Base-by-base conservation (phyloP, 148 eudicot species). In the Cornus florida region DNA sequence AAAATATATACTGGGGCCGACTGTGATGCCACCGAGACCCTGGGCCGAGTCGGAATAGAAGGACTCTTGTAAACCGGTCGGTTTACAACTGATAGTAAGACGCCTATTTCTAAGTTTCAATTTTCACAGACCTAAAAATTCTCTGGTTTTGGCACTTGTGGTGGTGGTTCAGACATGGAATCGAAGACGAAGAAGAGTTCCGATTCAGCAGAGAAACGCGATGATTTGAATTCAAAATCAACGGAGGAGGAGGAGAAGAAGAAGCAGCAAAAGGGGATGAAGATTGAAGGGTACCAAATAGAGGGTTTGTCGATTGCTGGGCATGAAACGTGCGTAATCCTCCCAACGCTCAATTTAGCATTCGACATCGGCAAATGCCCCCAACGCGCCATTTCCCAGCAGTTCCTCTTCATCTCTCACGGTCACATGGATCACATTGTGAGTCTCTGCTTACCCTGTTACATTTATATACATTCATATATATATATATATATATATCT, bases 371-470 rank as follows among this genome's bases (percentile, higher is more conserved):
- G 98, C 71, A 89, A 90, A 83, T 95, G 98, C 78, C 98, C 98
- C 78, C 94, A 86, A 76, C 92, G 91, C 48, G 98, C 98, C 59
- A 71, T 95, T 72, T 78, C 91, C 28, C 97, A 93, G 60, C 87
- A 93, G 43, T 94, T 90, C 79, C 87, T 92, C 82, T 92, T 94
- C 82, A 91, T 94, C 78, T 94, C 98, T 22, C 98, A 95, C 68
- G 98, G 93, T 41, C 98, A 95, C 79, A 91, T 95, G 98, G 98
- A 95, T 56, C 98, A 95, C 84, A 95, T 95, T 77, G 97, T 94
- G 85, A 72, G 69, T 31, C 72, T n/a, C 56, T 62, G 7, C 32
- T 70, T 10, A 32, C 8, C 53, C 64, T 28, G 2, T 67, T 67
- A 5, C 13, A 11, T 17, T 20, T n/a, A 14, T 68, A 48, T 5